A percentile compares a stretch with the other conserved stretches of the same genome.
phyloP scores from a whole-genome alignment of 495 filamentous ascomycete species.

The Hyphodiscus hymeniophilus region DNA sequence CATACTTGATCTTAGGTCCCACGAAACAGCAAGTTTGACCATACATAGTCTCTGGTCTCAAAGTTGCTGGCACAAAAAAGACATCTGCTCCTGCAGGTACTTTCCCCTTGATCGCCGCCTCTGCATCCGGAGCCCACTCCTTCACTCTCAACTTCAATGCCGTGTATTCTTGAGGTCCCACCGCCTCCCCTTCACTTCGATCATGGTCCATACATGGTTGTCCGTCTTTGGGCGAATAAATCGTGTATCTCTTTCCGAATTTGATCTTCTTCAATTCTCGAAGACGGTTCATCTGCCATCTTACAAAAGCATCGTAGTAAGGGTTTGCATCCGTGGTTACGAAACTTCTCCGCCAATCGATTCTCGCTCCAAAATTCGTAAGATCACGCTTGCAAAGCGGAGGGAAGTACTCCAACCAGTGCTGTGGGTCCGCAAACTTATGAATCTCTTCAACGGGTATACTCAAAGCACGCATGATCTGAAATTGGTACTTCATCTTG shows the following conservation, averaged over 20 bases:
- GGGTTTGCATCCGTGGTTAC: slow-evolving; percentile 96
- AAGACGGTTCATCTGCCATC: slow-evolving; percentile 96
- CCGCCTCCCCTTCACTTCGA: slow-evolving; percentile 81
- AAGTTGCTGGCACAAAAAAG: slow-evolving; percentile 83
- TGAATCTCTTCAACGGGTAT: slow-evolving; percentile 84
- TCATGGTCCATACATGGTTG: slow-evolving; percentile 99
- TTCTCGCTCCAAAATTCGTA: slow-evolving; percentile 71
- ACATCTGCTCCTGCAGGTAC: slow-evolving; percentile 76
- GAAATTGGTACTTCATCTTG: slow-evolving; percentile 84
- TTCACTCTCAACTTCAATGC: slow-evolving; percentile 82
- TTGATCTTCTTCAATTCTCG: slow-evolving; percentile 86
- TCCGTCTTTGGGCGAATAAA: slow-evolving; percentile 94
- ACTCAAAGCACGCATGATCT: slow-evolving; percentile 80
- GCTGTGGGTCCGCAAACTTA: slow-evolving; percentile 73
- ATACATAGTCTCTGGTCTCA: slow-evolving; percentile 97
- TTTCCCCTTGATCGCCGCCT: slow-evolving; percentile 61
- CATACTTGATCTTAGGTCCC: slow-evolving; percentile 83
- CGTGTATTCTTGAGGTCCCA: slow-evolving; percentile 86
- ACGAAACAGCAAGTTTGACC: slow-evolving; percentile 96
- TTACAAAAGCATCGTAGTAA: slow-evolving; percentile 91
- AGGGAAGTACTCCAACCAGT: slow-evolving; percentile 89
- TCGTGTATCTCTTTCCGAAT: slow-evolving; percentile 89
- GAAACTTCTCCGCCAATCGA: slow-evolving; percentile 88
- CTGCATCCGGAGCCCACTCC: slow-evolving; percentile 72
- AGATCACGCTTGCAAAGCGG: slow-evolving; percentile 73